A percentile compares a stretch with the other conserved stretches of the same genome.
Evolutionary conservation across 208 protist species (phyloP).

Genomic region (Giardia duodenalis): DNA sequence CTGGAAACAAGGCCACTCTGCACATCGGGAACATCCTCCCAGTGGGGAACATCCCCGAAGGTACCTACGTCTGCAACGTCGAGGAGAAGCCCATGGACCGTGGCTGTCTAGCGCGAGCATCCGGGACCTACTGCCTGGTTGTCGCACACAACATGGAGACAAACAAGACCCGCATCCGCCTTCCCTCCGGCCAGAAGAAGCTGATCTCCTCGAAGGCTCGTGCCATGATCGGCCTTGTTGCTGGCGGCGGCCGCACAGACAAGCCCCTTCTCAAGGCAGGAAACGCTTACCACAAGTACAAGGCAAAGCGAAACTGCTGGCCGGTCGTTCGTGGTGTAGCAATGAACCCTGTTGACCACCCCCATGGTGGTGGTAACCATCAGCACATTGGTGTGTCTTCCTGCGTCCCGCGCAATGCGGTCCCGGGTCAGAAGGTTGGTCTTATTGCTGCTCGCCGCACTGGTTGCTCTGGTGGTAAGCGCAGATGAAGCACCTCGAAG

Average conservation of each 20-base stretch:
- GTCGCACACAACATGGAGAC: slow-evolving; percentile 81
- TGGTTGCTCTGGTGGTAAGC: slow-evolving; percentile 49
- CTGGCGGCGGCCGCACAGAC: slow-evolving; percentile 91
- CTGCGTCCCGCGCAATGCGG: slow-evolving; percentile 50
- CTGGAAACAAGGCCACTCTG: slow-evolving; percentile 76
- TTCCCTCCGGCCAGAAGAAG: slow-evolving; percentile 94
- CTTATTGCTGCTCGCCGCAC: slow-evolving; percentile 93
- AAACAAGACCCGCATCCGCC: slow-evolving; percentile 79
- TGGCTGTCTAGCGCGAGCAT: slow-evolving; percentile 72
- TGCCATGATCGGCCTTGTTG: slow-evolving; percentile 90
- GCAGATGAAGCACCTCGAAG: background rate
- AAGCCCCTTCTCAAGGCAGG: slow-evolving; percentile 98
- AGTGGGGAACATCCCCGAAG: slow-evolving; percentile 81
- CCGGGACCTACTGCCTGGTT: slow-evolving; percentile 84
- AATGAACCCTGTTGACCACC: slow-evolving; percentile 88
- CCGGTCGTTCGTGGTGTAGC: slow-evolving; percentile 90
- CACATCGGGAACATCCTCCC: slow-evolving; percentile 91
- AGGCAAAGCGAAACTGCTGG: slow-evolving; percentile 92
- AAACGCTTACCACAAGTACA: slow-evolving; percentile 88
- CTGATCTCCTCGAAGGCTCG: slow-evolving; percentile 67
- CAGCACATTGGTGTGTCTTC: slow-evolving; percentile 90
- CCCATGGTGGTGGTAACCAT: slow-evolving; percentile 99
- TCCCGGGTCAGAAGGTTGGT: slow-evolving; percentile 89
- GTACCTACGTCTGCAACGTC: slow-evolving; percentile 95
- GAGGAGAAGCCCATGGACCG: slow-evolving; percentile 84